Conservation (phyloP, 83 land plant species). For the Diphasiastrum complanatum region DNA sequence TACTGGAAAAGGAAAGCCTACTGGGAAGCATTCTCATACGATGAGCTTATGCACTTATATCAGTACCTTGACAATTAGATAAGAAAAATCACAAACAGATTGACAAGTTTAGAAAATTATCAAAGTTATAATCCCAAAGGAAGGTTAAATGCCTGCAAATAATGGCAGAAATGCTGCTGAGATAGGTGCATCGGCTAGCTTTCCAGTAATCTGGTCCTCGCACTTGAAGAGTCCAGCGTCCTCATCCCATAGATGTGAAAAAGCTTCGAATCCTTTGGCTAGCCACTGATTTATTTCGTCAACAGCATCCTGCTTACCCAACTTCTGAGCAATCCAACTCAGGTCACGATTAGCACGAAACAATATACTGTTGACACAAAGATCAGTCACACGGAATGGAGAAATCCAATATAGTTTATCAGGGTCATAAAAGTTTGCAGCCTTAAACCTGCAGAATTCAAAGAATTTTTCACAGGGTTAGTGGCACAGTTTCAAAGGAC, state of each 20-base stretch:
- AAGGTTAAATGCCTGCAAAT: constrained; percentile 18
- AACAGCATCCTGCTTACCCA: constrained; percentile 11
- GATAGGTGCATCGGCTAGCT: constrained; percentile 12
- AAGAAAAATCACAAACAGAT: no score
- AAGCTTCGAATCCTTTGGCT: constrained; percentile 10
- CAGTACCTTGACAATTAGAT: no score
- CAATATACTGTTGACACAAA: constrained; percentile 21
- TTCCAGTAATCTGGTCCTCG: constrained; percentile 18
- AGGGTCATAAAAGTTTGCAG: constrained; percentile 14
- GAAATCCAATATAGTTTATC: constrained; percentile 18
- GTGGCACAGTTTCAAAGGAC: no score
- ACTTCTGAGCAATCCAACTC: constrained; percentile 16
- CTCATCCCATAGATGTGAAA: constrained; percentile 16
- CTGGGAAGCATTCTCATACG: no score
- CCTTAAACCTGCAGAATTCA: constrained; percentile 20
- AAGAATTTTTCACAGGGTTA: no score
- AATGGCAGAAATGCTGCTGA: constrained; percentile 25
- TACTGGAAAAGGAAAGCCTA: no score
- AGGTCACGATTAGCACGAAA: constrained; percentile 17
- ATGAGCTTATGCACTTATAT: no score
- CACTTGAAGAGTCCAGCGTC: constrained; percentile 23
- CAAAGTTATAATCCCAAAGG: no score
- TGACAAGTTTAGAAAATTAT: no score
- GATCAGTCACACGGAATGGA: constrained; percentile 21
- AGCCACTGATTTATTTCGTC: constrained; percentile 12